These are phyloP conservation scores for Sanghuangporus sanghuang DNA, from an alignment of 1,284 basidiomycete genomes.

Conservation along the genomic window DNA sequence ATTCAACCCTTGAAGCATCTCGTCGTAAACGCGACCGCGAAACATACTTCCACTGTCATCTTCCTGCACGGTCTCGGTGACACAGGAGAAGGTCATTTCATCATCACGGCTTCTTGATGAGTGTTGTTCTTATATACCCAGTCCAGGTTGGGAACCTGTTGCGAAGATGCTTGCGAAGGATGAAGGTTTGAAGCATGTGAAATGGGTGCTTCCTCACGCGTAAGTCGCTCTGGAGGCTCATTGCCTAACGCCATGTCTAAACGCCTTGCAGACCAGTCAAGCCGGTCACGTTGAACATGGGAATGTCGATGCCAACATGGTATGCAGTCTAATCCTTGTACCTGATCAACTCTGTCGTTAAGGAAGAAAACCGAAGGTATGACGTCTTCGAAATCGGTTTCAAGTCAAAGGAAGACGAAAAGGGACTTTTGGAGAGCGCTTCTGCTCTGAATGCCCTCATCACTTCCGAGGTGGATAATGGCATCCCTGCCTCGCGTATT, in stretches of 20 bases:
- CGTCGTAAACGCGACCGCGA: constrained; percentile 46
- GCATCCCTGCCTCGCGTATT: constrained; percentile 61
- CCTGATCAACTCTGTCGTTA: neutral
- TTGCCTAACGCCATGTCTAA: neutral
- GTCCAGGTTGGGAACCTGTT: constrained; percentile 74
- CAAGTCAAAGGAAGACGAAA: constrained; percentile 62
- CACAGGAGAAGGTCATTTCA: neutral
- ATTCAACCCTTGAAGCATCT: constrained; percentile 42
- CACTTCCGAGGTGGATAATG: constrained; percentile 66
- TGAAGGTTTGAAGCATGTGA: constrained; percentile 61
- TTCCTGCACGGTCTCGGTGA: constrained; percentile 68
- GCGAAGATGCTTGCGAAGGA: constrained; percentile 55
- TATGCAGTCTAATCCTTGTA: constrained; percentile 28
- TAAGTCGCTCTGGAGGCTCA: constrained; percentile 31
- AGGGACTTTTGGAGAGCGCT: constrained; percentile 64
- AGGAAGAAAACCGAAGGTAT: constrained; percentile 48
- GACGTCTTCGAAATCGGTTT: constrained; percentile 70
- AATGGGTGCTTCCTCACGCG: constrained; percentile 81
- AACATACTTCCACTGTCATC: constrained; percentile 84
- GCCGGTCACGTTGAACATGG: constrained; percentile 64
- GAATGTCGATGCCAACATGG: constrained; percentile 70
- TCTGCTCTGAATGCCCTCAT: constrained; percentile 65
- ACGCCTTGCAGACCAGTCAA: constrained; percentile 41
- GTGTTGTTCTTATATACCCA: constrained; percentile 24
- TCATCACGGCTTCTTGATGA: constrained; percentile 30